phyloP scores from a whole-genome alignment of 306 rosid species.

The Sphenostylis stenocarpa region DNA sequence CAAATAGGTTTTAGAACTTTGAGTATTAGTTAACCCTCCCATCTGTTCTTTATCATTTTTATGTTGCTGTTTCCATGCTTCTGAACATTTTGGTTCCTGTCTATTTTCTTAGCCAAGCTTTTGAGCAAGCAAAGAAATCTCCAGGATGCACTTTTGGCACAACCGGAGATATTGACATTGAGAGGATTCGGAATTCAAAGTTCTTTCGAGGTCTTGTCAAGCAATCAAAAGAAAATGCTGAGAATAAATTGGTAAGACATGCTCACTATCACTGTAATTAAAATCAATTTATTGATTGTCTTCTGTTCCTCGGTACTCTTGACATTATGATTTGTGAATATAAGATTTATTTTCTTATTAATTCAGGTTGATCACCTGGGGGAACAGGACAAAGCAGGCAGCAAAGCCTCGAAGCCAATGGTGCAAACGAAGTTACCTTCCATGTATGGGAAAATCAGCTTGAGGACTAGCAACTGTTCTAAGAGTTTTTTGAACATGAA shows the following conservation, averaged over 20 bases:
- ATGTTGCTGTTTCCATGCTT: background rate
- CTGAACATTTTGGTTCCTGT: constrained; percentile 8
- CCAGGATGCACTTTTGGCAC: constrained; percentile 58
- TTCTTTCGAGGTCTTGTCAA: constrained; percentile 64
- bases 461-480: constrained; percentile 41
- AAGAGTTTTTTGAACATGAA: constrained; percentile 42
- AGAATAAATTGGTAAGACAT: constrained; percentile 47
- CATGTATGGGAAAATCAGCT: constrained; percentile 43
- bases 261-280: background rate
- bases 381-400: constrained; percentile 45
- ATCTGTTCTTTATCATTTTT: background rate
- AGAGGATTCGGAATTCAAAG: constrained; percentile 71
- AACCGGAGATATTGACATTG: constrained; percentile 65
- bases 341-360: background rate
- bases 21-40: background rate
- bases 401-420: constrained; percentile 44
- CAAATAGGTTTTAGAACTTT: background rate
- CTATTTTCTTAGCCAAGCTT: constrained; percentile 58
- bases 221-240: constrained; percentile 45
- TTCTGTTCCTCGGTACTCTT: background rate
- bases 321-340: background rate
- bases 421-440: constrained; percentile 59
- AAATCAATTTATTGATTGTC: background rate
- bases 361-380: constrained; percentile 50
- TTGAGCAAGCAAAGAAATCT: constrained; percentile 74